These are phyloP conservation scores for Corylus avellana DNA, from an alignment of 306 rosid species.

Conservation along the genomic window DNA sequence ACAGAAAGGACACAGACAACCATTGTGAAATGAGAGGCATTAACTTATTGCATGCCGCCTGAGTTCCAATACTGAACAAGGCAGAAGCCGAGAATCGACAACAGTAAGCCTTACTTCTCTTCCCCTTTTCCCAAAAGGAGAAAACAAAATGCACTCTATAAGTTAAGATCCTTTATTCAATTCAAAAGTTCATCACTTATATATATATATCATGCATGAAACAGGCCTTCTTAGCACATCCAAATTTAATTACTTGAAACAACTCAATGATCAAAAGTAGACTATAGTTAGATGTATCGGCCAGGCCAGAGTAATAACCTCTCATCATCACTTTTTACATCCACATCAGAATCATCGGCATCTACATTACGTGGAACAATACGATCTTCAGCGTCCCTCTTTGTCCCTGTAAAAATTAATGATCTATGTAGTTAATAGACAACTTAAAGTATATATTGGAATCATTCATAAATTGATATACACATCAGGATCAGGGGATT, in stretches of 20 bases:
- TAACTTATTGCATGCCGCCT: neutral
- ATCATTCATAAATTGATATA: constrained; percentile 5
- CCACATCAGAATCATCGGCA: constrained; percentile 95
- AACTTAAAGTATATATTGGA: constrained; percentile 1
- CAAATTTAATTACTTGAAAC: neutral
- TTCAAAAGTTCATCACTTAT: neutral
- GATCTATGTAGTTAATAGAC: neutral
- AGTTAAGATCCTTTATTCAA: neutral
- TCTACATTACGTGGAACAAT: constrained; percentile 77
- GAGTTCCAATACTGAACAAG: neutral
- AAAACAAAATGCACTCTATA: neutral
- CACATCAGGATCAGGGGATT: constrained; percentile 10
- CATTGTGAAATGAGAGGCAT: neutral
- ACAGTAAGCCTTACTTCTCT: neutral
- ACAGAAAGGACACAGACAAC: neutral
- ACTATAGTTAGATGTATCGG: constrained; percentile 4
- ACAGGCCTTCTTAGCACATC: neutral
- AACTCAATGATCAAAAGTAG: neutral
- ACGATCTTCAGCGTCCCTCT: constrained; percentile 78
- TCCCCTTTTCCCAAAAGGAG: neutral
- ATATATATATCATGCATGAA: neutral
- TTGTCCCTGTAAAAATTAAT: constrained; percentile 52
- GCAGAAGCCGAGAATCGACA: neutral
- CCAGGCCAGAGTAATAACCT: constrained; percentile 49
- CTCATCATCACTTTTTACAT: constrained; percentile 85